Evolutionary conservation across 352 stramenopile species (phyloP).

Genomic region (Nannochloropsis limnetica): DNA sequence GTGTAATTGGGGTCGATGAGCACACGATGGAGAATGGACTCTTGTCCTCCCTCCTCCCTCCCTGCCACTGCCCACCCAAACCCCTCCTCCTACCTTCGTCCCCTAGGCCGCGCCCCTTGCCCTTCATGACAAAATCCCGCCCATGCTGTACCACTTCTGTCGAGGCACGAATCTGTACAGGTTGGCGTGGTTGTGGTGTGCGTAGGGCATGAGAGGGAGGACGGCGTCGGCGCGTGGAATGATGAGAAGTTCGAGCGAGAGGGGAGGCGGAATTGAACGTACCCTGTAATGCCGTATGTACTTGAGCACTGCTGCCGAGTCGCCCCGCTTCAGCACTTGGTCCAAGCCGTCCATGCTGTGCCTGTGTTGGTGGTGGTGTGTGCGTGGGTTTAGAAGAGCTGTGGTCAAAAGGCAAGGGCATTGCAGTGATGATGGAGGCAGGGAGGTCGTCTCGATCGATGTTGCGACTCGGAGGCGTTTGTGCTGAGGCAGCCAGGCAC

Average conservation of each 20-base stretch:
- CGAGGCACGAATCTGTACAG: not conserved
- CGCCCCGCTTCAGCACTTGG: slow-evolving; percentile 24
- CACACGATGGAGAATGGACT: too few species aligned
- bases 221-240: not conserved
- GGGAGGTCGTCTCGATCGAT: too few species aligned
- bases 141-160: slow-evolving; percentile 25
- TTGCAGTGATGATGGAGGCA: not conserved
- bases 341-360: not conserved
- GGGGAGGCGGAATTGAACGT: not conserved
- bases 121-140: not conserved
- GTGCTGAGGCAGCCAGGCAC: not conserved
- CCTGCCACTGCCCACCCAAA: not conserved
- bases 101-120: not conserved
- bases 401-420: not conserved
- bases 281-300: slow-evolving; percentile 16
- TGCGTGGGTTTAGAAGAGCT: not conserved
- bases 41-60: not conserved
- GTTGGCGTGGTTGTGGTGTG: not conserved
- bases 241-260: not conserved
- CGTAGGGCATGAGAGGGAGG: not conserved
- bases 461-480: too few species aligned
- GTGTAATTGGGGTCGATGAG: not conserved
- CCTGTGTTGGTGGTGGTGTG: not conserved
- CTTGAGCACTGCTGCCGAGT: not conserved
- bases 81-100: not conserved